Evolutionary conservation across 2,329 filamentous ascomycete genomes (phyloP).

Genomic region (Phymatotrichopsis omnivora): DNA sequence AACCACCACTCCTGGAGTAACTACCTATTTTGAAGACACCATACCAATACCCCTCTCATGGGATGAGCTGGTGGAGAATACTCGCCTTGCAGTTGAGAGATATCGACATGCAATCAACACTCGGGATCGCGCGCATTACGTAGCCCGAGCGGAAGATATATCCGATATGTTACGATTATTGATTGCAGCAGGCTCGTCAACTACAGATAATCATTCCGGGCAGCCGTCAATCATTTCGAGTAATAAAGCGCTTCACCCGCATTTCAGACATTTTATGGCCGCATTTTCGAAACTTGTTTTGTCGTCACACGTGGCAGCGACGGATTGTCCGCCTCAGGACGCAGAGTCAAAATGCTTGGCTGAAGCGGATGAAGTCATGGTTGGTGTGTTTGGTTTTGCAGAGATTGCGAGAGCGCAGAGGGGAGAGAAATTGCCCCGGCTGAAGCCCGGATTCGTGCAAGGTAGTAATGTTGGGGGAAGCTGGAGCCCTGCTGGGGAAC

Average conservation of each 20-base stretch:
- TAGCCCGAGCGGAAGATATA: constrained; percentile 90
- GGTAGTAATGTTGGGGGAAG: constrained; percentile 74
- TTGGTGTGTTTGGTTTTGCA: constrained; percentile 91
- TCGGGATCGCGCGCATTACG: constrained; percentile 78
- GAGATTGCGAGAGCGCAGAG: constrained; percentile 89
- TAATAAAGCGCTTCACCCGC: constrained; percentile 92
- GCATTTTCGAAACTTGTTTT: constrained; percentile 98
- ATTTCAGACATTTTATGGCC: constrained; percentile 99
- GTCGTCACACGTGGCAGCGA: constrained; percentile 92
- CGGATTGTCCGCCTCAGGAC: constrained; percentile 89
- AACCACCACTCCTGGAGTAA: constrained; percentile 23
- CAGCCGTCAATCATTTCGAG: constrained; percentile 99
- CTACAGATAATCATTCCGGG: constrained; percentile 96
- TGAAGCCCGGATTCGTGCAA: constrained; percentile 86
- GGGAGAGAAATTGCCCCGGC: constrained; percentile 83
- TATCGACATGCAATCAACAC: constrained; percentile 84
- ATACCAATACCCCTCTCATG: constrained; percentile 71
- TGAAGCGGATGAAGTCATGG: constrained; percentile 91
- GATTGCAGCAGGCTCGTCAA: constrained; percentile 90
- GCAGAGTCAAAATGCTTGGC: constrained; percentile 90
- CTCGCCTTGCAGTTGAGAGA: constrained; percentile 79
- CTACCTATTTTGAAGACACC: constrained; percentile 74
- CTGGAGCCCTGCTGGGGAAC: constrained; percentile 60
- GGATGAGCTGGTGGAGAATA: constrained; percentile 82
- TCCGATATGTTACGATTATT: constrained; percentile 90